Evolutionary conservation across 306 rosid species (phyloP).

Genomic region (Quercus ilex): DNA sequence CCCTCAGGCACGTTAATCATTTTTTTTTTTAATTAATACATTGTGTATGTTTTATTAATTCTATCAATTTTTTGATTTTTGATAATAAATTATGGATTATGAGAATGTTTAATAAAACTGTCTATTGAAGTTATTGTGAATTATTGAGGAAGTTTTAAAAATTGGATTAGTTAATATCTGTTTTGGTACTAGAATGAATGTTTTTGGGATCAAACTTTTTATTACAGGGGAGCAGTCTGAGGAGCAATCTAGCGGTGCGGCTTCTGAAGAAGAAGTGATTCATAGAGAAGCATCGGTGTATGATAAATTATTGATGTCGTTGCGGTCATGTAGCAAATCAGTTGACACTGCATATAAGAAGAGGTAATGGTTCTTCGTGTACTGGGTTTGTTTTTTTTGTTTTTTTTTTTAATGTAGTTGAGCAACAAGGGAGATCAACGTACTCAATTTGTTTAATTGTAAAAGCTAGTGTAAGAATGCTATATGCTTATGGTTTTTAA

Average conservation of each 20-base stretch:
- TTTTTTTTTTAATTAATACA: neutral
- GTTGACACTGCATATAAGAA: conserved; percentile 32
- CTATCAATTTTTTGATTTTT: neutral
- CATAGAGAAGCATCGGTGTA: conserved; percentile 32
- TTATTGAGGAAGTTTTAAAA: neutral
- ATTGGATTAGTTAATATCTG: neutral
- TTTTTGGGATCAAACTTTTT: neutral
- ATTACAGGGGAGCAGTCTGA: conserved; percentile 6
- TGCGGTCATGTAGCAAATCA: conserved; percentile 36
- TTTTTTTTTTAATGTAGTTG: neutral
- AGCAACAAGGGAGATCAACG: neutral
- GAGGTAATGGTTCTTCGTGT: conserved; percentile 29
- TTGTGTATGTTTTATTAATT: neutral
- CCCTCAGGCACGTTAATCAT: conserved; percentile 29
- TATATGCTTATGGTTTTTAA: neutral
- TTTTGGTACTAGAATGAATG: neutral
- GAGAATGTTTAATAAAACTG: neutral
- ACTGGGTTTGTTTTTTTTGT: neutral
- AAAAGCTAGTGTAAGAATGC: neutral
- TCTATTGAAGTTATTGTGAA: neutral
- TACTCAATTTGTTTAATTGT: neutral
- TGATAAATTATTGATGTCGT: conserved; percentile 31
- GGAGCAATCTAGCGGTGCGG: conserved; percentile 11
- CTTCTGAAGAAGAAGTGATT: conserved; percentile 24
- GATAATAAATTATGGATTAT: neutral